A percentile compares a stretch with the other conserved stretches of the same genome.
Conservation (phyloP, 805 yeast species). For the Lipomyces yamadae region DNA sequence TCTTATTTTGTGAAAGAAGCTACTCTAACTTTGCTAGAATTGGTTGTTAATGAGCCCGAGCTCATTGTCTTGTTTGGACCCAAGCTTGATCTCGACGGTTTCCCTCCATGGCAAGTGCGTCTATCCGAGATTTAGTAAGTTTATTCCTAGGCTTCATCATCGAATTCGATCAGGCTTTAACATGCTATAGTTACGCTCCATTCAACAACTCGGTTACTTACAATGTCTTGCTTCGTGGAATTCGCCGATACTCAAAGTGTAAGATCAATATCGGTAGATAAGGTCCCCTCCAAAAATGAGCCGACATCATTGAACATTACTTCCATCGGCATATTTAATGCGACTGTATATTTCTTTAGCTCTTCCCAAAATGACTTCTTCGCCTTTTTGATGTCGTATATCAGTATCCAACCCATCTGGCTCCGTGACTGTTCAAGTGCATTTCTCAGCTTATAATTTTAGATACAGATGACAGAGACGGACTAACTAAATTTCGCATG, state of each 20-base stretch:
- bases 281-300: no score
- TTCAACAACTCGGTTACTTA: constrained; percentile 35
- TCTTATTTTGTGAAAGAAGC: neutral
- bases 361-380: no score
- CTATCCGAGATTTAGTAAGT: constrained; percentile 71
- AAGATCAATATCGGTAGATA: constrained; percentile 89
- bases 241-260: constrained; percentile 64
- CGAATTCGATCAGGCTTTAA: neutral
- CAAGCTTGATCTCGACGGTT: constrained; percentile 85
- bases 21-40: constrained; percentile 46
- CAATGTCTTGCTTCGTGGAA: constrained; percentile 59
- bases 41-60: constrained; percentile 94
- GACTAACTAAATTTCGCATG: neutral
- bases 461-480: neutral
- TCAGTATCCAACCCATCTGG: no score
- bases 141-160: neutral
- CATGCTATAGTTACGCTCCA: constrained; percentile 28
- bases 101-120: constrained; percentile 97
- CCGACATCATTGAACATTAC: neutral
- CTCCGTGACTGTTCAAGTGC: neutral
- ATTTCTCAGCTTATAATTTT: neutral
- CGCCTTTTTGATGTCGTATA: no score
- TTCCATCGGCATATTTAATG: no score
- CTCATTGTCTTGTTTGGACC: constrained; percentile 84
- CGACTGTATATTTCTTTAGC: no score